These are phyloP conservation scores for Yamadazyma songkhlaensis DNA, from an alignment of 1,139 yeast species.

Conservation along the genomic window DNA sequence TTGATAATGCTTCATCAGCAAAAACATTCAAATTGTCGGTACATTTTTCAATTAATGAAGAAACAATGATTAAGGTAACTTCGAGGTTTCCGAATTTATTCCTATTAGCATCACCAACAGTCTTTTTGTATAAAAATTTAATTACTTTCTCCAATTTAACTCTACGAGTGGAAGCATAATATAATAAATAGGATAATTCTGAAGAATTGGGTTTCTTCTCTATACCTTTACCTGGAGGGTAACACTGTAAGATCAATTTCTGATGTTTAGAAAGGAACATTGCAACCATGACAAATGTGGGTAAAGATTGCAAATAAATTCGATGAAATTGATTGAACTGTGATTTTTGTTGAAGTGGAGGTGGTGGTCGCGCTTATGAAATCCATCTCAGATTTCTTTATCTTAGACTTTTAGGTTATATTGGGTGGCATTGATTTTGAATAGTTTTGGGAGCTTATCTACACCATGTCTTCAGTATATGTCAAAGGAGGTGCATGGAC, in stretches of 20 bases:
- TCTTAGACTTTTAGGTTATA: too few relatives aligned
- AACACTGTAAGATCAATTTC: constrained; percentile 84
- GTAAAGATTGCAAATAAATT: too few relatives aligned
- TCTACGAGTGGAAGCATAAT: constrained; percentile 89
- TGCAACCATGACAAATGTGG: constrained; percentile 12
- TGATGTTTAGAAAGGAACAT: constrained; percentile 80
- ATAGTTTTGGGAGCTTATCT: neutral
- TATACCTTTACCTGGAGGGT: constrained; percentile 81
- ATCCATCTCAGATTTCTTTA: too few relatives aligned
- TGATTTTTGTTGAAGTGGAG: constrained; percentile 1
- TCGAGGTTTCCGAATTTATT: constrained; percentile 74
- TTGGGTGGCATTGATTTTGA: too few relatives aligned
- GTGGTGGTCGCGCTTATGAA: constrained; percentile 1
- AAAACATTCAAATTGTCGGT: constrained; percentile 80
- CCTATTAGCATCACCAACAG: constrained; percentile 59
- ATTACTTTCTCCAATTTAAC: constrained; percentile 87
- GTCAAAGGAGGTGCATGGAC: constrained; percentile 93
- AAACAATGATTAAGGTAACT: constrained; percentile 72
- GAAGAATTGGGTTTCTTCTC: constrained; percentile 92
- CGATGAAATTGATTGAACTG: neutral
- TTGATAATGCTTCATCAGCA: constrained; percentile 58
- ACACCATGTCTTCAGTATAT: constrained; percentile 57
- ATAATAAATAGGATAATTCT: constrained; percentile 81
- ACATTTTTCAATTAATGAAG: constrained; percentile 72
- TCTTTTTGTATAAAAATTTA: constrained; percentile 59